phyloP scores from a whole-genome alignment of 2,329 filamentous ascomycete species.

The Chrysoporthe puriensis region DNA sequence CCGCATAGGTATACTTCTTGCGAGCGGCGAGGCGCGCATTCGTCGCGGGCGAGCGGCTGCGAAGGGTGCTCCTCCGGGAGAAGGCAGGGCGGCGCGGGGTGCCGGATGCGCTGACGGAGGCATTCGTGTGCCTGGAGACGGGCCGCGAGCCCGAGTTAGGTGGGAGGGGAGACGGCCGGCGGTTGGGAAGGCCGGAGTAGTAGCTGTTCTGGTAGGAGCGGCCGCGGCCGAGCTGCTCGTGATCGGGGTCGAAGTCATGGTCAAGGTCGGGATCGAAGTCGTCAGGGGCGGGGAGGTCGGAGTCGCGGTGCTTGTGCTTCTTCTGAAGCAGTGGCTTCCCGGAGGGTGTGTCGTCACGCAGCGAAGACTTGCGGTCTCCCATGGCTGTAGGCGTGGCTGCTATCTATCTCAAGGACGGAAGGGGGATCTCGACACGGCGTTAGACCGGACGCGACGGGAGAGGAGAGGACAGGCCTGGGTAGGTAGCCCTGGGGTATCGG shows the following conservation, averaged over 20 bases:
- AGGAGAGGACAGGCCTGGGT: background rate
- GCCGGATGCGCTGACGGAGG: slow-evolving; percentile 35
- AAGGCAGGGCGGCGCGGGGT: slow-evolving; percentile 43
- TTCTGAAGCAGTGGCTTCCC: slow-evolving; percentile 28
- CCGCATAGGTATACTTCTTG: slow-evolving; percentile 85
- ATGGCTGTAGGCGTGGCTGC: slow-evolving; percentile 10
- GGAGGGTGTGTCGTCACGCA: slow-evolving; percentile 20
- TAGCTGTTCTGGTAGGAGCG: slow-evolving; percentile 24
- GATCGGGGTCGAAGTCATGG: slow-evolving; percentile 30
- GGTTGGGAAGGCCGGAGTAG: slow-evolving; percentile 21
- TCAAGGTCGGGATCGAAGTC: slow-evolving; percentile 30
- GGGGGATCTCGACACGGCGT: background rate
- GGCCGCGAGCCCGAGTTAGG: slow-evolving; percentile 20
- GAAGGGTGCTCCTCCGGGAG: slow-evolving; percentile 68
- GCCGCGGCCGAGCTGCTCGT: slow-evolving; percentile 17
- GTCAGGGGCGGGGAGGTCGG: slow-evolving; percentile 26
- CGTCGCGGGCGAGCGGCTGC: slow-evolving; percentile 74
- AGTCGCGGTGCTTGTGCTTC: slow-evolving; percentile 27
- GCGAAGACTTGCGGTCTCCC: slow-evolving; percentile 17
- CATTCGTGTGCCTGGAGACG: slow-evolving; percentile 20
- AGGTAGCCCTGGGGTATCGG: background rate
- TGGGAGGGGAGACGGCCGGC: slow-evolving; percentile 16
- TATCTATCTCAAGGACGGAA: background rate
- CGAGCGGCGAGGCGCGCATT: slow-evolving; percentile 68
- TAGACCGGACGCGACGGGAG: background rate